Evolutionary conservation across 2,329 filamentous ascomycete genomes (phyloP).

Genomic region (Fusarium chlamydosporum): DNA sequence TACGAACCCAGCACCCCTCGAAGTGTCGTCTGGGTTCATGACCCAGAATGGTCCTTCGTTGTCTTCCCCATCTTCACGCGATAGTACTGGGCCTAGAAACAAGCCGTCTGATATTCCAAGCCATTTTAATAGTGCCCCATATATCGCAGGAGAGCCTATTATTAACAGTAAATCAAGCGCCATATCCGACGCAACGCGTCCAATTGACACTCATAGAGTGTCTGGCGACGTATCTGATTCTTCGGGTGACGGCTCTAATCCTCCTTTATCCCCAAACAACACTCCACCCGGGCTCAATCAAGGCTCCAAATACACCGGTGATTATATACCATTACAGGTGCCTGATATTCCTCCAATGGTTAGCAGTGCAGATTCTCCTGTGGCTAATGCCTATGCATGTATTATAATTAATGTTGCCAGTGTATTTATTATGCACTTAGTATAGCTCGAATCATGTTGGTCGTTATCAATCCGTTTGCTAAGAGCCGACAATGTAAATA

Average conservation of each 20-base stretch:
- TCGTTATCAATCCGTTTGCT: too few relatives aligned
- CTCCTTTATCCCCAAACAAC: background rate
- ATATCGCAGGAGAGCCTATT: background rate
- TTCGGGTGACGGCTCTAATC: accelerated
- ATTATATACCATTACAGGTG: too few relatives aligned
- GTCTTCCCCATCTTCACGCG: background rate
- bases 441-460: too few relatives aligned
- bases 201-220: background rate
- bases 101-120: background rate
- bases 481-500: too few relatives aligned
- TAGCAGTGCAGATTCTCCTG: background rate
- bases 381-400: background rate
- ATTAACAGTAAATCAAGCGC: too few relatives aligned
- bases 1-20: background rate
- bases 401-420: background rate
- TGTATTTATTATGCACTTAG: background rate
- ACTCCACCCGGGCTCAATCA: background rate
- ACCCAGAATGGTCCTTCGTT: background rate
- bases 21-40: background rate
- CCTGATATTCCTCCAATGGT: background rate
- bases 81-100: background rate
- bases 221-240: background rate
- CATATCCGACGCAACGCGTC: background rate
- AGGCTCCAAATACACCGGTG: background rate
- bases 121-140: too few relatives aligned